Evolutionary conservation across 257 asterid genomes (phyloP), one percentile per base, ranked within the genome.

Genomic region (Solanum arcanum): DNA sequence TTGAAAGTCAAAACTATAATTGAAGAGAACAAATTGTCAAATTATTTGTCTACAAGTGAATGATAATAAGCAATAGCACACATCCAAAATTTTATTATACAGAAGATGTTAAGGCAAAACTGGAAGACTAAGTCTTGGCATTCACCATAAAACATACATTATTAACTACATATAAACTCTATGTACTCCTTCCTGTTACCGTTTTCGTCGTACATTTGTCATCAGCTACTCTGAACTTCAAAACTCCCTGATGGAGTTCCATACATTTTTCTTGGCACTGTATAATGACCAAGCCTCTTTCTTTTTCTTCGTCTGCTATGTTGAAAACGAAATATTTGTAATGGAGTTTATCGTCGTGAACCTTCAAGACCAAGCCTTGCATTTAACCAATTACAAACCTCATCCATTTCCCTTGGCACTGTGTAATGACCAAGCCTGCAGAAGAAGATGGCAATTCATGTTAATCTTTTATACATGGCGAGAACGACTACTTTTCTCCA

Each of bases 361-460:
- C 88, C 93, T 88, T 93, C 93, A 41, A 92, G 88, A 72, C 93
- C 96, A 66, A 92, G 91, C 92, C 94, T 90, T 13, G 92, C 86
- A 77, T 86, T 93, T 66, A 96, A 89, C 99, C 99, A 96, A 77
- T 90, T 88, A 91, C 99, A 93, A 14, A 96, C 96, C 64, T 96
- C 99, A 3, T 94, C 95, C 99, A 96, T 95, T 94, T 95, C 99
- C 88, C 89, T 91, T 27, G 99, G 98, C 92, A 94, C 95, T 0
- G 97, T 96, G 86, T 94, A 95, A 89, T 96, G 99, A 66, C 99
- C 99, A 82, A 95, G 92, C 95, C 99, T 96, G 87, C 87, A 89
- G 33, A 86, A 85, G 68, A 59, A 47, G 62, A 10, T 69, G 10
- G 41, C 39, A 60, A 47, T 60, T 44, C 64, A 47, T 20, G 68